Conservation (phyloP, 1,139 yeast genomes). For the Taiozyma onychis region DNA sequence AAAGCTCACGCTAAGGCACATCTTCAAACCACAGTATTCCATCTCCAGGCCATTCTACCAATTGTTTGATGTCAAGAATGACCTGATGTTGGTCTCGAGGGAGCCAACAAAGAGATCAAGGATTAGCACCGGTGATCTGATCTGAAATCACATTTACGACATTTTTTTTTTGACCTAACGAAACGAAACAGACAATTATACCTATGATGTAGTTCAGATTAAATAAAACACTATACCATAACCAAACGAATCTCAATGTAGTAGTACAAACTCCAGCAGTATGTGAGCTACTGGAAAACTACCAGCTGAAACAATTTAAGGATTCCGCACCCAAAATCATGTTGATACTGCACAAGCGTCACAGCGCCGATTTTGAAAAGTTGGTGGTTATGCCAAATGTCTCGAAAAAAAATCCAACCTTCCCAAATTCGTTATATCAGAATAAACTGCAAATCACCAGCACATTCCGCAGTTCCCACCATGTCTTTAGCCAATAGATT, state of each 20-base stretch:
- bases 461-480: not conserved
- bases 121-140: not conserved
- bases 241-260: too few species aligned
- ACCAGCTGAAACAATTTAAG: too few species aligned
- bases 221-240: too few species aligned
- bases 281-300: too few species aligned
- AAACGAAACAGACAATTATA: not conserved
- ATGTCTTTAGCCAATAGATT: slow-evolving; percentile 25
- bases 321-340: too few species aligned
- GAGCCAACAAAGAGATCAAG: not conserved
- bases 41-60: slow-evolving; percentile 1
- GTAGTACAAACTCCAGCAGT: too few species aligned
- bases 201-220: not conserved
- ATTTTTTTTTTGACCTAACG: not conserved
- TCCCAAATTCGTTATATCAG: not conserved
- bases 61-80: not conserved
- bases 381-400: not conserved
- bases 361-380: not conserved
- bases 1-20: slow-evolving; percentile 1
- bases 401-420: not conserved
- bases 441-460: not conserved
- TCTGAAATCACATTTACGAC: not conserved
- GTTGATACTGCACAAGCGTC: not conserved
- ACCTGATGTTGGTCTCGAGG: not conserved
- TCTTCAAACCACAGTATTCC: slow-evolving; percentile 3